phyloP scores from a whole-genome alignment of 805 yeast genomes.

The Candida endomychidarum region DNA sequence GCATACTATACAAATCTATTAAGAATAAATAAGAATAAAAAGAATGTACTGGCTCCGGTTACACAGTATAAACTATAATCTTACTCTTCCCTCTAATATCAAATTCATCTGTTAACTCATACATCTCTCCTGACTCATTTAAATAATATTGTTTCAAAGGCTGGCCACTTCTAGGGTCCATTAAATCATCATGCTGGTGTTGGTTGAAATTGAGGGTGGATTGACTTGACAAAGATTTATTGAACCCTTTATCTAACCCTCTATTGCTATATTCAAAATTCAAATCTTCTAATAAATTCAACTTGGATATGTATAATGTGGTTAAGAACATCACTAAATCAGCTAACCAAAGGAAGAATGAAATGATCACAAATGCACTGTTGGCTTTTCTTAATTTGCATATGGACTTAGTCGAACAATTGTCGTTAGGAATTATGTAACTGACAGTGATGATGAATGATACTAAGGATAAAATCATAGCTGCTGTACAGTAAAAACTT shows the following conservation, averaged over 20 bases:
- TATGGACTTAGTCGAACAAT: constrained; percentile 18
- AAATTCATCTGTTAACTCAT: constrained; percentile 21
- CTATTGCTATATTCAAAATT: constrained; percentile 30
- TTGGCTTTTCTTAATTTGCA: constrained; percentile 37
- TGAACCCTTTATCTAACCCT: constrained; percentile 19
- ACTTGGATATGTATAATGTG: constrained; percentile 36
- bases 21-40: too few relatives aligned
- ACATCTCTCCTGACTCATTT: constrained; percentile 32
- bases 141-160: constrained; percentile 28
- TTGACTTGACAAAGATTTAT: constrained; percentile 11
- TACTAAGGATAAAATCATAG: constrained; percentile 33
- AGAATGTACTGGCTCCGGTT: too few relatives aligned
- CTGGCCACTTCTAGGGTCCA: constrained; percentile 18
- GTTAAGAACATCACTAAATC: constrained; percentile 39
- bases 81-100: constrained; percentile 24
- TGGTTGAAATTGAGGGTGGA: constrained; percentile 10
- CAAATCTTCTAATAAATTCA: constrained; percentile 32
- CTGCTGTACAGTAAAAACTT: constrained; percentile 37
- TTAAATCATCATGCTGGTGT: constrained; percentile 6
- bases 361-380: constrained; percentile 36
- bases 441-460: constrained; percentile 33
- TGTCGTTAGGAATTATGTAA: constrained; percentile 24
- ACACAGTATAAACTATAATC: constrained; percentile 30
- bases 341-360: constrained; percentile 39
- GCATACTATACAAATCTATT: too few relatives aligned